Base-by-base conservation (phyloP, 345 rosid species). In the Erysimum cheiranthoides region DNA sequence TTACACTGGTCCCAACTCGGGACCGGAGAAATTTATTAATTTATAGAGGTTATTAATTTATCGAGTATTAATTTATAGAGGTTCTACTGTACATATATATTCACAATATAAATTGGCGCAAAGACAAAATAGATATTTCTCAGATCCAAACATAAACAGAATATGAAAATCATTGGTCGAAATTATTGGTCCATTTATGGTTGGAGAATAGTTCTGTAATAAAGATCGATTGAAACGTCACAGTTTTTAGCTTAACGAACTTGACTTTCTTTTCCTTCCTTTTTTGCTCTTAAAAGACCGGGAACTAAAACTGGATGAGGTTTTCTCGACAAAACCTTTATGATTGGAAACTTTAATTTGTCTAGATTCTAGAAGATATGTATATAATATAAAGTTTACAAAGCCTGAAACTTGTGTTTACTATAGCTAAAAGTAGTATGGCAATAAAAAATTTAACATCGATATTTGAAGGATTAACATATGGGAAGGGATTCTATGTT, bases 171-270 rank as follows among this genome's bases (percentile, higher is more conserved):
- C 14, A 75, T 61, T 75, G 63, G 79, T 51, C 61, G 36, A 32
- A 27, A 45, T 54, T 65, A 56, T 54, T 64, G 71, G 39, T 65
- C 31, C 61, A 40, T 27, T 42, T 52, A n/a, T 76, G 42, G 71
- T 77, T 56, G 75, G 71, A 75, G 27, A 62, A 77, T 63, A 53
- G 56, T 61, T 61, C 16, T 63, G 66, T 45, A 54, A 70, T 62
- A 61, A 76, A 61, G 34, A 62, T 43, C 13, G 66, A 70, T 47
- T 62, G 60, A 21, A 52, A 69, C 65, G 34, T 70, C 42, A 34
- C 49, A 27, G 35, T 67, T 21, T 31, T 42, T 67, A 54, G 60
- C 52, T 62, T 54, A 16, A 45, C 60, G 25, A 70, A 70, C 10
- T 77, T 77, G 80, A 63, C 76, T 77, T 68, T 54, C 30, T 46